phyloP scores from a whole-genome alignment of 257 asterid species.

The Salvia miltiorrhiza region DNA sequence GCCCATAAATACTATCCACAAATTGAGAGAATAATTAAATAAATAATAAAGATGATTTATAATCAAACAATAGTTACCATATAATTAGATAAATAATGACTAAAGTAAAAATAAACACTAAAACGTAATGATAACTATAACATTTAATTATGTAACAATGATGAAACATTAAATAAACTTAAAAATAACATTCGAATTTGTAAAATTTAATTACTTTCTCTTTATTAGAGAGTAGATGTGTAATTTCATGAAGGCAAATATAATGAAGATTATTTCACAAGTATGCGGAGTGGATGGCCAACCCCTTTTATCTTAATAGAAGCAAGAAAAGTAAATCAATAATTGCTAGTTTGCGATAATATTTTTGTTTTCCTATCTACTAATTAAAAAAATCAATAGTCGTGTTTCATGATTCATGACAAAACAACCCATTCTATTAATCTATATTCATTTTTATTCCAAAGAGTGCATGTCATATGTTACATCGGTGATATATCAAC shows the following conservation, averaged over 20 bases:
- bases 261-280: background rate
- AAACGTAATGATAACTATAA: too few relatives aligned
- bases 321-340: background rate
- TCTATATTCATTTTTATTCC: background rate
- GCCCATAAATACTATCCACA: constrained; percentile 10
- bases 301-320: background rate
- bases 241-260: background rate
- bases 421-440: background rate
- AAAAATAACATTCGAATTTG: too few relatives aligned
- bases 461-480: background rate
- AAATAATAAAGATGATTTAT: background rate
- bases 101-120: background rate
- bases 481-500: background rate
- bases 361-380: background rate
- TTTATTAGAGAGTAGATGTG: background rate
- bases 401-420: background rate
- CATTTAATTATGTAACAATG: too few relatives aligned
- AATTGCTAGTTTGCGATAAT: background rate
- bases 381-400: background rate
- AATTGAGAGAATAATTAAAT: too few relatives aligned
- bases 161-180: too few relatives aligned
- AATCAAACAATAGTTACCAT: background rate
- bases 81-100: background rate
- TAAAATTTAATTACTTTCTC: too few relatives aligned
- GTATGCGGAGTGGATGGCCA: constrained; percentile 2